These are phyloP conservation scores for Xylaria intraflava DNA, from an alignment of 495 filamentous ascomycete species.

Conservation along the genomic window DNA sequence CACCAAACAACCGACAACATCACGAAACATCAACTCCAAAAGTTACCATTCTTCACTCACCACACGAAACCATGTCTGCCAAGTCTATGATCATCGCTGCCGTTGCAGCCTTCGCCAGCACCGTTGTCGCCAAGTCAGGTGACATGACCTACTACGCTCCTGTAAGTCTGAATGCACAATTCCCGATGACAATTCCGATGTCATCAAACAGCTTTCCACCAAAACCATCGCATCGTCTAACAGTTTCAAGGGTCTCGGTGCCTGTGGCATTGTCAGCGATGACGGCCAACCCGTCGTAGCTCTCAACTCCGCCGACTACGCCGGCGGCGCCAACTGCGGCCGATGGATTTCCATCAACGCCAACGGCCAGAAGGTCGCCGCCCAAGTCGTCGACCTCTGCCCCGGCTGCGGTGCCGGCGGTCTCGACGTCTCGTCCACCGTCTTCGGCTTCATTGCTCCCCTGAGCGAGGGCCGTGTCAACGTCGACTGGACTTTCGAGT, in stretches of 20 bases:
- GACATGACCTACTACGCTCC: constrained; percentile 5
- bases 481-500: no score
- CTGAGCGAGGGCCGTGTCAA: no score
- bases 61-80: constrained; percentile 7
- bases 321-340: constrained; percentile 7
- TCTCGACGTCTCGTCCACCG: constrained; percentile 2
- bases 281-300: constrained; percentile 4
- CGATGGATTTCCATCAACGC: constrained; percentile 5
- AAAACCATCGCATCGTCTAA: constrained; percentile 1
- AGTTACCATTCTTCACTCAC: background rate
- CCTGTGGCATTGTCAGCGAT: background rate
- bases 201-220: no score
- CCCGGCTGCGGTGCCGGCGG: constrained; percentile 2
- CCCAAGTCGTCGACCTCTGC: constrained; percentile 7
- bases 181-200: no score
- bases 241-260: constrained; percentile 2
- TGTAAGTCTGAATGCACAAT: background rate
- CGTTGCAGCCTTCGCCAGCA: background rate
- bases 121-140: background rate
- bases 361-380: background rate
- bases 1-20: no score
- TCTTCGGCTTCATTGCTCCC: constrained; percentile 7
- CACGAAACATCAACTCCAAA: no score
- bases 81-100: background rate
- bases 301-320: constrained; percentile 4